Conservation (phyloP, 129 eudicot genomes). For the Chrysanthemum seticuspe region DNA sequence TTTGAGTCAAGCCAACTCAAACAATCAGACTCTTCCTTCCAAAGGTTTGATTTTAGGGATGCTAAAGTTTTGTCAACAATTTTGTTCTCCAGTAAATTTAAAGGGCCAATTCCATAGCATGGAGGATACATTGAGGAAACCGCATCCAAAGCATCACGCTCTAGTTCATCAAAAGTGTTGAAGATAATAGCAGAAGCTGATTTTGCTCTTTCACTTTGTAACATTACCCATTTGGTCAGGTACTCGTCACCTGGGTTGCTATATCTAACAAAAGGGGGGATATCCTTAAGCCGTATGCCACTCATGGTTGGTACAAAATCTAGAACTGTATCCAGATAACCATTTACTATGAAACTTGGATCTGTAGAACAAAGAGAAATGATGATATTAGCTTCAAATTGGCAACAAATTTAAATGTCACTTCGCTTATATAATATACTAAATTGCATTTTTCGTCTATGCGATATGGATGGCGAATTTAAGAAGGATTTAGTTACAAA, state of each 20-base stretch:
- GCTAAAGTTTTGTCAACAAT: constrained; percentile 23
- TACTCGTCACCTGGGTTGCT: constrained; percentile 40
- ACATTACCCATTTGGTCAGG: constrained; percentile 26
- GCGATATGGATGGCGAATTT: too few relatives aligned
- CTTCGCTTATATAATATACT: too few relatives aligned
- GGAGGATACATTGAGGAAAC: constrained; percentile 29
- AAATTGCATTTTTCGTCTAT: too few relatives aligned
- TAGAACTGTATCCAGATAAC: constrained; percentile 46
- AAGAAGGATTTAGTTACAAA: too few relatives aligned
- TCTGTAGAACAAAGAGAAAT: constrained; percentile 18
- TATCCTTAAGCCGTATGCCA: too few relatives aligned
- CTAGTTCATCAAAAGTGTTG: constrained; percentile 58
- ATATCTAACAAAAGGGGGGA: constrained; percentile 26
- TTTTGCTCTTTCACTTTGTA: constrained; percentile 20
- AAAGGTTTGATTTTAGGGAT: constrained; percentile 37
- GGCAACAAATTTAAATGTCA: neutral
- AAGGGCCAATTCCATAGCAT: constrained; percentile 49
- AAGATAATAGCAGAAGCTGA: constrained; percentile 42
- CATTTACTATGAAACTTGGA: constrained; percentile 37
- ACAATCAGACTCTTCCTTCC: constrained; percentile 10
- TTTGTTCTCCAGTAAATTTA: constrained; percentile 32
- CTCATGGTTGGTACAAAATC: constrained; percentile 47
- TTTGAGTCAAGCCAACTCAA: constrained; percentile 48
- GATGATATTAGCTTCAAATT: neutral
- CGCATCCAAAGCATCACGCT: constrained; percentile 27